Percentiles rank a stretch among this genome's conserved stretches.
These are phyloP conservation scores for Pestalotiopsis fici DNA, from an alignment of 2,329 filamentous ascomycete genomes.

Conservation along the genomic window DNA sequence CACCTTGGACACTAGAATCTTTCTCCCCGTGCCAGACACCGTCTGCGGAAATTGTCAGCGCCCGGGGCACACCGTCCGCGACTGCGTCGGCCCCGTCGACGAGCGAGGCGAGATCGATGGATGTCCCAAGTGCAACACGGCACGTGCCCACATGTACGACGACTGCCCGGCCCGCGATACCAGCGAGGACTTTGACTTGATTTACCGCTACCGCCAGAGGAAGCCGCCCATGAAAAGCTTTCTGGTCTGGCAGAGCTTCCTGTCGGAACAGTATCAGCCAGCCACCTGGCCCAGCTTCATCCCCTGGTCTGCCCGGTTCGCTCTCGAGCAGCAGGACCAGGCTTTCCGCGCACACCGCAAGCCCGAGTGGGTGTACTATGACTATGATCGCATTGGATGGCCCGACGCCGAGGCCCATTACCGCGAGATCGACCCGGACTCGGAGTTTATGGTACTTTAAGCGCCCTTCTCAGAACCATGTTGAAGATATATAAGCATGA, in stretches of 20 bases:
- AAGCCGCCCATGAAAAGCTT: conserved; percentile 11
- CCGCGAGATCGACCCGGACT: conserved; percentile 9
- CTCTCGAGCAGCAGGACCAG: conserved; percentile 2
- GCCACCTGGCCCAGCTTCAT: conserved; percentile 10
- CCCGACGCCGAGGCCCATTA: conserved; percentile 5
- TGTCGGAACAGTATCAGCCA: neutral
- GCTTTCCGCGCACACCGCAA: conserved; percentile 1
- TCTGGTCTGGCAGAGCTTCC: conserved; percentile 9
- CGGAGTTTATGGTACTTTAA: conserved; percentile 10
- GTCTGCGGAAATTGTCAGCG: conserved; percentile 8
- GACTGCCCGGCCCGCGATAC: neutral
- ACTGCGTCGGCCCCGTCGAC: conserved; percentile 12
- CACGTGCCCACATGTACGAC: conserved; percentile 6
- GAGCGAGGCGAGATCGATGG: conserved; percentile 9
- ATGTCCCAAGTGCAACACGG: conserved; percentile 12
- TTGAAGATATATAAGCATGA: neutral
- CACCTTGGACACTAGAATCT: conserved; percentile 1
- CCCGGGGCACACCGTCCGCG: conserved; percentile 5
- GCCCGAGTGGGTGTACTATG: conserved; percentile 12
- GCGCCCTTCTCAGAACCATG: neutral
- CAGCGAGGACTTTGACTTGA: conserved; percentile 9
- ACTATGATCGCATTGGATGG: conserved; percentile 8
- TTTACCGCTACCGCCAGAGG: conserved; percentile 10
- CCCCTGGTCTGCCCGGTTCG: conserved; percentile 11
- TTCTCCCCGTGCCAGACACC: neutral